Evolutionary conservation across 1,284 basidiomycete species (phyloP).

Genomic region (Trichosporon ovoides): DNA sequence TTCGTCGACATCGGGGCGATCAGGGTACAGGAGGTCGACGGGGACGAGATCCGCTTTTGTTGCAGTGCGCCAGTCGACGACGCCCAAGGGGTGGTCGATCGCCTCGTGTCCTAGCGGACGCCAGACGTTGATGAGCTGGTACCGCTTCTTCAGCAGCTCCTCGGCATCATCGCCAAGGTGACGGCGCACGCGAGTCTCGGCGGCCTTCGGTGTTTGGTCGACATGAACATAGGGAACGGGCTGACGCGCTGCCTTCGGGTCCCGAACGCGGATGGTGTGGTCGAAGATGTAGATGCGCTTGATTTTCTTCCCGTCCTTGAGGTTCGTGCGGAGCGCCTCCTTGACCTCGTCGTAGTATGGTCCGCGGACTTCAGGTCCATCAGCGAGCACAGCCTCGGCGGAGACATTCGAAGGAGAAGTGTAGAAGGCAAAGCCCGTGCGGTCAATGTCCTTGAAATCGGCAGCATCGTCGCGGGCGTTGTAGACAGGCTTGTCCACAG

Average conservation of each 20-base stretch:
- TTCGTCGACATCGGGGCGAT: constrained; percentile 11
- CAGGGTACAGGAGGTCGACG: constrained; percentile 19
- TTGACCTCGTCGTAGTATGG: constrained; percentile 19
- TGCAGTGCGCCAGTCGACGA: constrained; percentile 19
- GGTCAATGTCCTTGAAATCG: constrained; percentile 17
- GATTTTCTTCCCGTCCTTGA: constrained; percentile 11
- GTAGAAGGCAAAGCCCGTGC: constrained; percentile 20
- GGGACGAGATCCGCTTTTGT: constrained; percentile 11
- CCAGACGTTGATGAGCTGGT: constrained; percentile 26
- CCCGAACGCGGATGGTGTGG: constrained; percentile 21
- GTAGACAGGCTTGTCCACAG: constrained; percentile 11
- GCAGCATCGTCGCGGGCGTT: constrained; percentile 16
- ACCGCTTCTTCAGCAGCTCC: constrained; percentile 15
- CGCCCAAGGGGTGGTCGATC: constrained; percentile 15
- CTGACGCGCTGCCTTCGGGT: constrained; percentile 15
- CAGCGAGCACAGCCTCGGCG: constrained; percentile 8
- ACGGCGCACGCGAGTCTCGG: constrained; percentile 12
- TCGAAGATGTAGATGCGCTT: constrained; percentile 17
- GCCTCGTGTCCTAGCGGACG: constrained; percentile 16
- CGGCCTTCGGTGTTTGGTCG: constrained; percentile 21
- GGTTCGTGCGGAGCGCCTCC: constrained; percentile 13
- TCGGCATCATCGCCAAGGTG: constrained; percentile 18
- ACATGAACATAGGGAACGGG: constrained; percentile 20
- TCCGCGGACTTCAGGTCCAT: constrained; percentile 10
- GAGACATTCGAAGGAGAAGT: constrained; percentile 12